Base-by-base conservation (phyloP, 192 early-diverging fungal genomes). In the Backusella luteola region DNA sequence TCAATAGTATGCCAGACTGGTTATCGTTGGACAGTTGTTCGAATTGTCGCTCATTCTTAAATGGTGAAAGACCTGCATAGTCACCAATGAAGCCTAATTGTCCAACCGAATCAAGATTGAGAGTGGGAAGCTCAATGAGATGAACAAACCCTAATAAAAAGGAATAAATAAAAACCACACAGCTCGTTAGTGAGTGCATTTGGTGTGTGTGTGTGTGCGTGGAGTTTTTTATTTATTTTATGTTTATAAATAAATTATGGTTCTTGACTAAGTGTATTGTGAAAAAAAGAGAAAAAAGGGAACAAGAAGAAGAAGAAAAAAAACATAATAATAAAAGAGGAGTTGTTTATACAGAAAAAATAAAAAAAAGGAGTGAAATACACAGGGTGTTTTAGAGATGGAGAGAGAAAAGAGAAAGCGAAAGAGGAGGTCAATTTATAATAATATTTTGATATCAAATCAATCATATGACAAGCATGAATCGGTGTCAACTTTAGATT, bases 61-160 rank as follows among this genome's bases (percentile, higher is more conserved):
- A 74, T 26, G 53, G 69, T 44, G 80, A 81, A 26, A 81, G 42
- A 23, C 80, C 80, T 34, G 71, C 76, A 70, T 71, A 81, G 36
- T 81, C 68, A 46, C 80, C 80, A 29, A 56, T 67, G 36, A 81
- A 69, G n/a, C 76, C 76, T 42, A 81, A 73, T 71, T 81, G 80
- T 42, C 70, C 70, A 32, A 67, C 29, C n/a, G 56, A 39, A 42
- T 74, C 73, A 36, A 74, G 56, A 66, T 63, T 59, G 59, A 74
- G 35, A 21, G 73, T 75, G 5, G 74, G 66, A 46, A 71, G 26
- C 26, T 71, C 39, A n/a, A 71, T 26, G 8, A 71, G 39, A 49
- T 42, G 39, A 4, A 71, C 44, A 44, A 49, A 4, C 11, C 23
- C 21, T 29, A 63, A 29, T 63, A 63, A 63, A 63, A 63, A 29